These are phyloP conservation scores for Telfairia occidentalis DNA, from an alignment of 331 rosid species.

Conservation along the genomic window DNA sequence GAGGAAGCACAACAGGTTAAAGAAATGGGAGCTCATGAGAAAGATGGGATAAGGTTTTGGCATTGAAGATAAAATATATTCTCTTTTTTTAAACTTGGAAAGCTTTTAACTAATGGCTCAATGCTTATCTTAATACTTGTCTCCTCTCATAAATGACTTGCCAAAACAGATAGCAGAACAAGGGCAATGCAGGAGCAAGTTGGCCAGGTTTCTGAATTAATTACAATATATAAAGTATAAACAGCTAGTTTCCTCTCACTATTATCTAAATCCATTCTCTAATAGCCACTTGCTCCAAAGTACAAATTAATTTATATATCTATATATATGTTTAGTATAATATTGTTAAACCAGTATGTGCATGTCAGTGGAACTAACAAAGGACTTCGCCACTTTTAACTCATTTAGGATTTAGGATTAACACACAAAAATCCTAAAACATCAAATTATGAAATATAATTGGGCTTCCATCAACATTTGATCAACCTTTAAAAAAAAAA, in stretches of 20 bases:
- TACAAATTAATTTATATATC: background rate
- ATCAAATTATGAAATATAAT: too few relatives aligned
- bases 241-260: background rate
- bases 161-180: background rate
- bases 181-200: background rate
- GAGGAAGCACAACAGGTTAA: background rate
- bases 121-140: background rate
- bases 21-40: background rate
- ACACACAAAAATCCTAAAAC: too few relatives aligned
- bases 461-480: too few relatives aligned
- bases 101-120: background rate
- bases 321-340: background rate
- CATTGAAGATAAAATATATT: background rate
- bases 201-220: background rate
- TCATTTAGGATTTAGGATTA: background rate
- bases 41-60: conserved; percentile 5
- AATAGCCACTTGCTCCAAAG: background rate
- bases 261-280: background rate
- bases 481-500: too few relatives aligned
- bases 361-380: background rate
- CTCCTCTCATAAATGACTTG: background rate
- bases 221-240: background rate
- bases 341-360: background rate
- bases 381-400: background rate
- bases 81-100: background rate